Evolutionary conservation across 768 basidiomycete species (phyloP), one percentile per base, ranked within the genome.

Genomic region (Suillus ampliporus): DNA sequence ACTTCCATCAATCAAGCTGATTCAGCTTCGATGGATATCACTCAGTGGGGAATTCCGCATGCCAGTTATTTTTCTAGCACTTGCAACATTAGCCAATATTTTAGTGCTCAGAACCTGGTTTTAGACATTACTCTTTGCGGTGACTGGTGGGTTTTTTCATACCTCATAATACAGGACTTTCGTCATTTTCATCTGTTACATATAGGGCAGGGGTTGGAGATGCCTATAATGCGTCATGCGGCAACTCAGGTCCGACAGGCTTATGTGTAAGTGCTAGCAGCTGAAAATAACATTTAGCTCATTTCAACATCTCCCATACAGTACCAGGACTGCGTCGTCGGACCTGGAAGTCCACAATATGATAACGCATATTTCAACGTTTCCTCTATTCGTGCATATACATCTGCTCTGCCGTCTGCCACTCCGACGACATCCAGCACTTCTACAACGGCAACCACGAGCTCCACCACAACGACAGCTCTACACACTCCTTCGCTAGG

Each of bases 351-450:
- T 60, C 82, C 82, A n/a, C 80, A 80, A 58, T 88, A 81, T 72
- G 84, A 84, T 72, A 66, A 80, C 15, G 86, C 87, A 1, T 89
- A 84, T 74, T 92, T 90, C 67, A 89, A 91, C 72, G 79, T 92
- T 68, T 79, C 81, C 58, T 87, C 87, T 65, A 75, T 92, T 35
- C 86, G 87, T 19, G 84, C 86, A 13, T 90, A 88, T 70, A 77
- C 81, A 15, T 82, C 15, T 4, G 60, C 46, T 31, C 51, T 17
- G 10, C 63, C 68, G 2, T 43, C 61, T 21, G 8, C 68, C 13
- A 67, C 73, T 11, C 5, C 23, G 15, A 31, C 62, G 9, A 37
- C 43, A 44, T 34, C 51, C 51, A 26, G 5, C 15, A 2, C 11
- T 26, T 6, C 17, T 19, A 56, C 54, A 26, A 17, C 10, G 17